These are phyloP conservation scores for Bipolaris zeicola DNA, from an alignment of 2,329 filamentous ascomycete species.

Conservation along the genomic window DNA sequence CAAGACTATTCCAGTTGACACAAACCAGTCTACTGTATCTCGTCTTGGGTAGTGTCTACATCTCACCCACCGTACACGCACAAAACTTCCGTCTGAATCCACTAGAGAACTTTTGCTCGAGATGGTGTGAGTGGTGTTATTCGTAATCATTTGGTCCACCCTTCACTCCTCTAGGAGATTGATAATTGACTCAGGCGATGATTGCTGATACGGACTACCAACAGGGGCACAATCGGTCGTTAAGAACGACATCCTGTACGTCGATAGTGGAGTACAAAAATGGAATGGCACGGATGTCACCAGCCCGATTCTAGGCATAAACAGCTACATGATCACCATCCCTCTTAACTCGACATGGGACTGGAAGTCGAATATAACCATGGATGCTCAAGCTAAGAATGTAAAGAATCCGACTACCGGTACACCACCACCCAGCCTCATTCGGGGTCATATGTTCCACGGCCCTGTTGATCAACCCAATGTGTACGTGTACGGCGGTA, in stretches of 20 bases:
- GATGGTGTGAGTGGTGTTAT: not conserved
- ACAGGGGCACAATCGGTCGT: not conserved
- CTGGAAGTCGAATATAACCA: not conserved
- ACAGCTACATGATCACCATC: not conserved
- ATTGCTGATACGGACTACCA: not conserved
- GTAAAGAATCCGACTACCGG: not conserved
- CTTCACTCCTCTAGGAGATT: too few species aligned
- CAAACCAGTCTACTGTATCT: not conserved
- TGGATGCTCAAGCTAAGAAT: not conserved
- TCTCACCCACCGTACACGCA: not conserved
- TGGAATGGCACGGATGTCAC: not conserved
- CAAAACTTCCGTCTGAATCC: not conserved
- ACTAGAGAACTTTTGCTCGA: not conserved
- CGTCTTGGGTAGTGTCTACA: not conserved
- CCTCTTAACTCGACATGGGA: not conserved
- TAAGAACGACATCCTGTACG: not conserved
- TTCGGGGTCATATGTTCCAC: not conserved
- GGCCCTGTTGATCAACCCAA: not conserved
- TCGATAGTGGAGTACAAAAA: conserved; percentile 1
- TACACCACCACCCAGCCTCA: not conserved
- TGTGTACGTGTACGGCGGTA: not conserved
- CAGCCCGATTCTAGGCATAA: not conserved
- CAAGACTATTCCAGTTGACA: not conserved
- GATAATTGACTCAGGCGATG: not conserved
- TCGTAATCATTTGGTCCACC: not conserved